These are phyloP conservation scores for Pseudogymnoascus sp. DNA, from an alignment of 2,329 filamentous ascomycete species.

Conservation along the genomic window DNA sequence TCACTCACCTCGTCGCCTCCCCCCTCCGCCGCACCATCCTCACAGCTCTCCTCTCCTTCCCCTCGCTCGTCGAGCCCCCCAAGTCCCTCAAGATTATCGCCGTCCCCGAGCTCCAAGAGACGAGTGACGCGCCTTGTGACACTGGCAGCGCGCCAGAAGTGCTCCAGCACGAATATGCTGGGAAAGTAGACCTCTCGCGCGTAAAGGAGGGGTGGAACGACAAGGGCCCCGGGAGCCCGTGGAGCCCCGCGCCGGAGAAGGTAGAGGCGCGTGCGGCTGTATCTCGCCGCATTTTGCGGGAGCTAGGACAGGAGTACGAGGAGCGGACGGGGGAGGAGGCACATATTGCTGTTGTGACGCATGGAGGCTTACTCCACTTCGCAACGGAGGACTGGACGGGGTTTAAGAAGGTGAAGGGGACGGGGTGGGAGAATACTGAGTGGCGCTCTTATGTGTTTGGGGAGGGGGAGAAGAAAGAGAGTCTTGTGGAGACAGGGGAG, in stretches of 20 bases:
- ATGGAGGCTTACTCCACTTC: constrained; percentile 79
- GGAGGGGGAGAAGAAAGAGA: constrained; percentile 15
- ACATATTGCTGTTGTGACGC: constrained; percentile 69
- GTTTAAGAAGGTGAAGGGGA: constrained; percentile 20
- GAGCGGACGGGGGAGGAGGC: constrained; percentile 36
- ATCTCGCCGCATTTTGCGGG: constrained; percentile 50
- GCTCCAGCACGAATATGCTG: constrained; percentile 43
- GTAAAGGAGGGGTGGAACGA: constrained; percentile 63
- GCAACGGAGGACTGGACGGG: constrained; percentile 74
- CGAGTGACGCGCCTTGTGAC: constrained; percentile 66
- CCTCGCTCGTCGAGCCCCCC: constrained; percentile 38
- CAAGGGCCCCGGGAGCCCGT: constrained; percentile 40
- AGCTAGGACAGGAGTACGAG: constrained; percentile 23
- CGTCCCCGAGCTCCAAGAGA: constrained; percentile 72
- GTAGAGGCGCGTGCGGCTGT: constrained; percentile 53
- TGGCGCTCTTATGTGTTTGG: constrained; percentile 23
- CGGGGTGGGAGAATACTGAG: constrained; percentile 27
- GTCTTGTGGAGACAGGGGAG: constrained; percentile 22
- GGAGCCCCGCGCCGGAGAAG: constrained; percentile 38
- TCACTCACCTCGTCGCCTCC: constrained; percentile 68
- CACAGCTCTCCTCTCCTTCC: constrained; percentile 66
- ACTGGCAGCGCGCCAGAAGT: constrained; percentile 52
- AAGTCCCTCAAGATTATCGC: constrained; percentile 42
- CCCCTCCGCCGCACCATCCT: constrained; percentile 74
- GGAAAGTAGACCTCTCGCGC: constrained; percentile 52